Percentiles rank a stretch among this genome's conserved stretches.
Conservation (phyloP, 331 rosid species). For the Malus hybrid region DNA sequence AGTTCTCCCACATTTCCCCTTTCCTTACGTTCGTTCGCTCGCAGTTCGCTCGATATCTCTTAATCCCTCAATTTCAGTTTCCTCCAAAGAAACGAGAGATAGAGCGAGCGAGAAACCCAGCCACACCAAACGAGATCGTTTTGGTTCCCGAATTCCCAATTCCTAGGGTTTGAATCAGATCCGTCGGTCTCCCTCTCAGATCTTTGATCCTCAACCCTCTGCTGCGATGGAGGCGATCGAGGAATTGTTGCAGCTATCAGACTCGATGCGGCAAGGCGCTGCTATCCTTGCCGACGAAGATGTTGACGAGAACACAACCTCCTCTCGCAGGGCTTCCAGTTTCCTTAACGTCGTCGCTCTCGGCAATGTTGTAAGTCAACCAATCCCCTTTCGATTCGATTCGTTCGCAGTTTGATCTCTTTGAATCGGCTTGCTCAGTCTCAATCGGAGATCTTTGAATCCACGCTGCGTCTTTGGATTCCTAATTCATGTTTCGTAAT, state of each 20-base stretch:
- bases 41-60: not conserved
- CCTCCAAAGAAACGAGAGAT: not conserved
- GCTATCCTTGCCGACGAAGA: constrained; percentile 91
- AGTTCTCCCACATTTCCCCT: constrained; percentile 5
- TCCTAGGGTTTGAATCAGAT: constrained; percentile 27
- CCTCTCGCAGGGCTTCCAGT: constrained; percentile 68
- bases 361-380: constrained; percentile 77
- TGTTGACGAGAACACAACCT: constrained; percentile 47
- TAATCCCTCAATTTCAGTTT: not conserved
- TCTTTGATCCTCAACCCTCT: constrained; percentile 6
- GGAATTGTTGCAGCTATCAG: constrained; percentile 69
- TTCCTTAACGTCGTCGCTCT: constrained; percentile 82
- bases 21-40: not conserved
- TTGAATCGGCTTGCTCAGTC: not conserved
- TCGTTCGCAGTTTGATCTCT: not conserved
- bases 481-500: not conserved
- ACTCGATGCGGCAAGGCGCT: constrained; percentile 83
- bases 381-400: not conserved
- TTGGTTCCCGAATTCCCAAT: not conserved
- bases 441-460: constrained; percentile 12
- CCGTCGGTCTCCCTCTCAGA: not conserved
- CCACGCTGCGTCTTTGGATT: not conserved
- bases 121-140: not conserved
- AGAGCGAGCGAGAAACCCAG: not conserved
- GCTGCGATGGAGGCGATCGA: constrained; percentile 73